Conservation (phyloP, 352 stramenopile species). For the Phytophthora lateralis region DNA sequence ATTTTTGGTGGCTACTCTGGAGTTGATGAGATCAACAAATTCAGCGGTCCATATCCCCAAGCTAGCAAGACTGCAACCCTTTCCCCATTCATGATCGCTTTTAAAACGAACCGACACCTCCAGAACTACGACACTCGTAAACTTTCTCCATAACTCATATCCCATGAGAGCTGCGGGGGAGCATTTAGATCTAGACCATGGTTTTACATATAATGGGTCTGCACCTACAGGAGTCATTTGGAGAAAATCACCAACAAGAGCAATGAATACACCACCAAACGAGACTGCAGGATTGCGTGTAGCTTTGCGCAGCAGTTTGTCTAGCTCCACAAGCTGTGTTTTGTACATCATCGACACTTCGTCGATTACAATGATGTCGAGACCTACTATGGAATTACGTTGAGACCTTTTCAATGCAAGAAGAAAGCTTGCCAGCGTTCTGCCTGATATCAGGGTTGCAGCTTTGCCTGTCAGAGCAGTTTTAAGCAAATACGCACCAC, state of each 20-base stretch:
- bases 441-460: not conserved
- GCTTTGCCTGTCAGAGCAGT: not conserved
- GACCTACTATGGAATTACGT: not conserved
- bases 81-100: no score
- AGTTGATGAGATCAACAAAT: no score
- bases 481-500: not conserved
- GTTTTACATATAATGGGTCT: not conserved
- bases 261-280: not conserved
- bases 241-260: conserved; percentile 4
- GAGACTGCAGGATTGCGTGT: not conserved
- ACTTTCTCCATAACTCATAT: conserved; percentile 4
- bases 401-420: not conserved
- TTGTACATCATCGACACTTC: not conserved
- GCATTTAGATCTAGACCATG: not conserved
- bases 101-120: no score
- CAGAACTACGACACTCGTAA: not conserved
- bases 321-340: not conserved
- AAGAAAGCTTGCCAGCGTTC: not conserved
- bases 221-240: not conserved
- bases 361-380: not conserved
- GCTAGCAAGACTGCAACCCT: no score
- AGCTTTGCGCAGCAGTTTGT: not conserved
- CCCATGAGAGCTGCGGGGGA: not conserved
- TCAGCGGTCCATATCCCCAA: no score
- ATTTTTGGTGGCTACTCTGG: no score